These are phyloP conservation scores for Candida morakotiae DNA, from an alignment of 805 yeast genomes.

Conservation along the genomic window DNA sequence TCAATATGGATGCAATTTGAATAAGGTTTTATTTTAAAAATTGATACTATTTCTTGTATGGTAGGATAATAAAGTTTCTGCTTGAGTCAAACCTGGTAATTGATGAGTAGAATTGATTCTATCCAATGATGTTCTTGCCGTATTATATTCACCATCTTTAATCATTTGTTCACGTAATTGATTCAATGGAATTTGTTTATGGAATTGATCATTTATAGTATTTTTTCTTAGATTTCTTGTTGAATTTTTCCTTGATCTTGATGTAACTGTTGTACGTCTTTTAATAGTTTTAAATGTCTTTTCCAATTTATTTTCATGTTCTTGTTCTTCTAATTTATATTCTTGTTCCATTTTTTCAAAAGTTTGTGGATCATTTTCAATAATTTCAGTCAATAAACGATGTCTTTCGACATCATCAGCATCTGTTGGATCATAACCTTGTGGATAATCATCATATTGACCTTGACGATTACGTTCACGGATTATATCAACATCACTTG, in stretches of 20 bases:
- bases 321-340: constrained; percentile 11
- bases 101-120: constrained; percentile 44
- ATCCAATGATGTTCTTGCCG: constrained; percentile 32
- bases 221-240: constrained; percentile 12
- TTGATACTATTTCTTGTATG: constrained; percentile 39
- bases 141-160: constrained; percentile 30
- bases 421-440: constrained; percentile 51
- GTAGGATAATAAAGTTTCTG: constrained; percentile 42
- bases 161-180: constrained; percentile 38
- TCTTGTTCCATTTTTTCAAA: constrained; percentile 31
- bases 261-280: constrained; percentile 24
- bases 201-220: constrained; percentile 23
- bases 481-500: constrained; percentile 66
- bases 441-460: constrained; percentile 45
- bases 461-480: constrained; percentile 57
- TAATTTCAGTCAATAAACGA: constrained; percentile 27
- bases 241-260: constrained; percentile 21
- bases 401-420: constrained; percentile 38
- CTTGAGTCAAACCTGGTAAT: constrained; percentile 47
- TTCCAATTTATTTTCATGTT: constrained; percentile 14
- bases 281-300: constrained; percentile 33
- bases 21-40: too few species aligned
- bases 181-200: constrained; percentile 23
- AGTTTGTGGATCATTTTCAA: constrained; percentile 30
- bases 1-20: constrained; percentile 12